Evolutionary conservation across 2,329 filamentous ascomycete species (phyloP).

Genomic region (Pseudocercospora macadamiae): DNA sequence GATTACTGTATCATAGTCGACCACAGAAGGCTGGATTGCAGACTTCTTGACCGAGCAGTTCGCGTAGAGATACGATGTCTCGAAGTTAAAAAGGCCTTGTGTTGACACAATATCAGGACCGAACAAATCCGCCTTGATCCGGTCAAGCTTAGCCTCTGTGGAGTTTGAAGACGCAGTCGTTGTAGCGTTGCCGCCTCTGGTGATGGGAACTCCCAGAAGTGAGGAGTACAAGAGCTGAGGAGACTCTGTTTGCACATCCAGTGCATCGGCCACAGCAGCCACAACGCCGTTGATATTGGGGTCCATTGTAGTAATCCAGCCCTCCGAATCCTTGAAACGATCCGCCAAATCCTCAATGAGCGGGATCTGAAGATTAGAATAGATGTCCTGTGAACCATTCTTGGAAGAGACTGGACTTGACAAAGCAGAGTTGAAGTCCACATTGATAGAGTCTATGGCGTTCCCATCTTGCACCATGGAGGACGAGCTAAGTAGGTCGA

Average conservation of each 20-base stretch:
- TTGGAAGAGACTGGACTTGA: constrained; percentile 5
- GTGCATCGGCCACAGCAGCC: background rate
- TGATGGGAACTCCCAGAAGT: background rate
- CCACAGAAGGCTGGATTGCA: background rate
- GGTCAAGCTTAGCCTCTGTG: constrained; percentile 2
- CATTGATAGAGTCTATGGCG: background rate
- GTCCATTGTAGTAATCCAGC: background rate
- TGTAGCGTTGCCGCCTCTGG: background rate
- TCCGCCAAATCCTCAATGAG: constrained; percentile 22
- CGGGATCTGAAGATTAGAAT: constrained; percentile 21
- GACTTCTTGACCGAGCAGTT: background rate
- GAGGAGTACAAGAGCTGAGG: background rate
- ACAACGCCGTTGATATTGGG: background rate
- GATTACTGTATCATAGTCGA: background rate
- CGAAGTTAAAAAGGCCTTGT: background rate
- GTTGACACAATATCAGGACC: background rate
- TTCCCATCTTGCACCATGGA: background rate
- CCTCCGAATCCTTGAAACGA: constrained; percentile 1
- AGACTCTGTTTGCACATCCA: background rate
- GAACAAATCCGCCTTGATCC: background rate
- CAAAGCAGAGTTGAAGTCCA: background rate
- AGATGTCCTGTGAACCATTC: constrained; percentile 21
- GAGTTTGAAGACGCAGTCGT: constrained; percentile 4
- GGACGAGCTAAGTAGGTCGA: background rate
- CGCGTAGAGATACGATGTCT: background rate